Evolutionary conservation across 176 grass and related monocot species (phyloP), one percentile per base, ranked within the genome.

Genomic region (Chloris gayana): DNA sequence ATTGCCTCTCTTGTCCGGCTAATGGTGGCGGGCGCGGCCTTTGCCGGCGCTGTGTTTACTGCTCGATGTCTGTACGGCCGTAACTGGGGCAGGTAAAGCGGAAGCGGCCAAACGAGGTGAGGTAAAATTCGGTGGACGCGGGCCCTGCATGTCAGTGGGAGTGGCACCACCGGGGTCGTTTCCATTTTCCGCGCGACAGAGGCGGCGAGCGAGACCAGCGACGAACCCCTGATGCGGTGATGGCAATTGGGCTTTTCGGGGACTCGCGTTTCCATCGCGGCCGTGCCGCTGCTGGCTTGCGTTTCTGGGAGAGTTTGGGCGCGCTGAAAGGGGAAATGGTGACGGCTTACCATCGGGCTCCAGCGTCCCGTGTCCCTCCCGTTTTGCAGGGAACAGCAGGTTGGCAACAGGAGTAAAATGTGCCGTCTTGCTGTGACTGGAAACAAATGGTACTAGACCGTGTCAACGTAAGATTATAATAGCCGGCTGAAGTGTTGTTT

Each of bases 1-100:
- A 84, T 54, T 39, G 31, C 27, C 13, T 27, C 47, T 38, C 37
- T n/a, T 17, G 35, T 9, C 76, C 77, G 31, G 69, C 69, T 56
- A 31, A 74, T 59, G 80, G 69, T 65, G 79, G 69, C 47, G 41
- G 22, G 58, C 44, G 54, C 58, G 10, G 58, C 58, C 25, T 19
- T 54, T 38, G 76, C 63, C 74, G 85, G 67, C 33, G 67, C 14
- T 21, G n/a, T n/a, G 80, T 83, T 58, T 67, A 61, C 78, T 53
- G 80, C 81, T 66, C 38, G 33, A 33, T 87, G n/a, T 49, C 72
- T 49, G 68, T 70, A 47, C n/a, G 41, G 78, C 17, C 41, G 77
- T 72, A 78, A 72, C 67, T 42, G 73, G 79, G 0, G 73, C 18
- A 63, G 62, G 49, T 41, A 29, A 41, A 79, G 46, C 34, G 46